Evolutionary conservation across 2,329 filamentous ascomycete species (phyloP).

Genomic region (Neocatenulostroma microsporum): DNA sequence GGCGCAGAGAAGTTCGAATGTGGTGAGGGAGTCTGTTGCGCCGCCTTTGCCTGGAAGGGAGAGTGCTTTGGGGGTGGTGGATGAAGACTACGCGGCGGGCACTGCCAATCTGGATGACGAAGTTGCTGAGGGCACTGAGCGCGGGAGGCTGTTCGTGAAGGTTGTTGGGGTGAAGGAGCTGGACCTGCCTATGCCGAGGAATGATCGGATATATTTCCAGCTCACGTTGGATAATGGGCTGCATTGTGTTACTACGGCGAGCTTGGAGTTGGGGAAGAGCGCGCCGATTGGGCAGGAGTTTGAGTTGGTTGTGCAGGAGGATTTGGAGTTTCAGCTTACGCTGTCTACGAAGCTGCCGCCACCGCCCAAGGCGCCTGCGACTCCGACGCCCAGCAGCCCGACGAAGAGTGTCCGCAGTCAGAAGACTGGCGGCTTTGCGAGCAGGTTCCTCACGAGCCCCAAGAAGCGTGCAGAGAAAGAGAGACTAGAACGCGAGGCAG

Average conservation of each 20-base stretch:
- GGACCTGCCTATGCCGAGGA: slow-evolving; percentile 81
- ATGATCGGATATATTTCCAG: slow-evolving; percentile 88
- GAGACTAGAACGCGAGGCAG: slow-evolving; percentile 71
- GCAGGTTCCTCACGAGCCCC: slow-evolving; percentile 83
- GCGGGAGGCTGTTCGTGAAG: slow-evolving; percentile 91
- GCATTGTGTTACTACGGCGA: slow-evolving; percentile 93
- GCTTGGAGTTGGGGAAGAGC: slow-evolving; percentile 83
- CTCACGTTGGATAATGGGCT: slow-evolving; percentile 96
- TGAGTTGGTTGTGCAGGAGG: slow-evolving; percentile 91
- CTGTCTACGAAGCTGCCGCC: slow-evolving; percentile 84
- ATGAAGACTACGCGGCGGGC: slow-evolving; percentile 58
- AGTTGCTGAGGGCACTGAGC: slow-evolving; percentile 67
- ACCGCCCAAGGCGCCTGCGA: slow-evolving; percentile 32
- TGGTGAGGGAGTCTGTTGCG: slow-evolving; percentile 53
- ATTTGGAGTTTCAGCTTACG: slow-evolving; percentile 97
- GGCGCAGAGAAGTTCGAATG: slow-evolving; percentile 26
- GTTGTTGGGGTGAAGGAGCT: slow-evolving; percentile 97
- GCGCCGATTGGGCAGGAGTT: slow-evolving; percentile 97
- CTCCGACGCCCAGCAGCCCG: slow-evolving; percentile 44
- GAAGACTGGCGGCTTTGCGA: slow-evolving; percentile 76
- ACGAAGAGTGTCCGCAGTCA: slow-evolving; percentile 56
- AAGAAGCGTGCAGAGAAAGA: slow-evolving; percentile 97
- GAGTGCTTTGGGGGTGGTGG: slow-evolving; percentile 58
- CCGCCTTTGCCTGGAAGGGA: slow-evolving; percentile 83
- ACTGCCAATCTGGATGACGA: slow-evolving; percentile 43